phyloP scores from a whole-genome alignment of 768 basidiomycete genomes.

The Xerocomellus amylosporus region DNA sequence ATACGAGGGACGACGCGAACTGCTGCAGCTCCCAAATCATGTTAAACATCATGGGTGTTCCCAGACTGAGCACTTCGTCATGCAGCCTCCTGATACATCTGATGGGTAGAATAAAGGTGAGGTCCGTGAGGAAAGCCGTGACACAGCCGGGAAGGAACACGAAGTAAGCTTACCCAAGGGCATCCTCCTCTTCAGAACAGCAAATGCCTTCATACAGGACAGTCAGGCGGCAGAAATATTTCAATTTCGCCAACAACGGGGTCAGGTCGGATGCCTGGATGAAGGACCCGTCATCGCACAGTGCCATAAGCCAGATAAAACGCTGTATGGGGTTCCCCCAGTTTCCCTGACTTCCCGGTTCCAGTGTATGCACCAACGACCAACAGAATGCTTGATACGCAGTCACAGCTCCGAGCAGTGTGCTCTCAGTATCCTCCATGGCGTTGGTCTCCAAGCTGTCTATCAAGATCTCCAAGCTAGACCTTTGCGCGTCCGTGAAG shows the following conservation, averaged over 20 bases:
- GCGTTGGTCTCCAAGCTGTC: background rate
- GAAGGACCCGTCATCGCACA: background rate
- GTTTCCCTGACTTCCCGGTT: background rate
- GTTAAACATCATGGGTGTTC: too few relatives aligned
- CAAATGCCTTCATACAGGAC: background rate
- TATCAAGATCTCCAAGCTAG: background rate
- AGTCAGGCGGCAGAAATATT: background rate
- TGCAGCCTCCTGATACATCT: too few relatives aligned
- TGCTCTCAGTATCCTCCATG: background rate
- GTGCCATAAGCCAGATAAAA: constrained; percentile 3
- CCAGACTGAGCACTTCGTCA: too few relatives aligned
- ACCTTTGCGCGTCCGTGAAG: background rate
- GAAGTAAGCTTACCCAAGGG: too few relatives aligned
- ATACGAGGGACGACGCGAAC: too few relatives aligned
- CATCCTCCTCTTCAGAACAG: too few relatives aligned
- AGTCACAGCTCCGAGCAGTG: background rate
- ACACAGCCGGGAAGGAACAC: too few relatives aligned
- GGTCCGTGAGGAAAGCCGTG: too few relatives aligned
- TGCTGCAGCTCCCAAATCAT: too few relatives aligned
- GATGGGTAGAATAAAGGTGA: too few relatives aligned
- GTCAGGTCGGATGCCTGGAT: background rate
- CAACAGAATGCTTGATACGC: background rate
- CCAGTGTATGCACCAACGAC: background rate
- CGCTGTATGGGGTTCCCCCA: background rate
- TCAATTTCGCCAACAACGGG: background rate